A percentile compares a stretch with the other conserved stretches of the same genome.
phyloP scores from a whole-genome alignment of 2,329 filamentous ascomycete species.

The Ophiostoma sp. region DNA sequence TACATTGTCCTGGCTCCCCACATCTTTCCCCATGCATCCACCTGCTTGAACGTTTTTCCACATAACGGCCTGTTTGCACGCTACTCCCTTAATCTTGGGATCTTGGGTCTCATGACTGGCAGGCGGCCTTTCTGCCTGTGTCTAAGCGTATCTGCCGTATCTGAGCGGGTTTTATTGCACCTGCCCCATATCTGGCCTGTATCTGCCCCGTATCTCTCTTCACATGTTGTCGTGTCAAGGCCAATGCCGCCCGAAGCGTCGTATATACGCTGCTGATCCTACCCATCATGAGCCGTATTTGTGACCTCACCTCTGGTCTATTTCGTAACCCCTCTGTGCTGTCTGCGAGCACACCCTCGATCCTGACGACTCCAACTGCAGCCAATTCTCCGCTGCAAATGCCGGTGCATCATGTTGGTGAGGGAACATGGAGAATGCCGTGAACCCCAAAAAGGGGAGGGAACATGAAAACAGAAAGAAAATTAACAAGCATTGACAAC shows the following conservation, averaged over 20 bases:
- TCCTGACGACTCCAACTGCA: background rate
- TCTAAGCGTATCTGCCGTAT: background rate
- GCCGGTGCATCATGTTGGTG: background rate
- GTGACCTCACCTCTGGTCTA: background rate
- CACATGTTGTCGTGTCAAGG: background rate
- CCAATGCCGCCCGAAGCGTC: background rate
- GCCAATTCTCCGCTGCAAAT: background rate
- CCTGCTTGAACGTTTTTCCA: background rate
- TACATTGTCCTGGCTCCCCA: background rate
- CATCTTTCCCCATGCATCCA: background rate
- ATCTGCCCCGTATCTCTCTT: background rate
- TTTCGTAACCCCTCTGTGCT: background rate
- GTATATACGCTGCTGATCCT: background rate
- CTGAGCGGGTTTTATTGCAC: background rate
- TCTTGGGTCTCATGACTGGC: background rate
- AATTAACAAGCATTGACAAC: too few relatives aligned
- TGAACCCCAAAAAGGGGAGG: background rate
- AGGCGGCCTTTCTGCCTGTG: background rate
- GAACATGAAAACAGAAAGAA: background rate
- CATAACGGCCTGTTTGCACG: background rate
- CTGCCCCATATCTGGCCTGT: too few relatives aligned
- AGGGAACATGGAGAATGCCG: background rate
- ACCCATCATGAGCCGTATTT: background rate
- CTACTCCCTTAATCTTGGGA: background rate
- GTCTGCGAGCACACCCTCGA: background rate